Percentiles rank a stretch among this genome's conserved stretches.
Evolutionary conservation across 768 basidiomycete species (phyloP).

Genomic region (Mycena galericulata): DNA sequence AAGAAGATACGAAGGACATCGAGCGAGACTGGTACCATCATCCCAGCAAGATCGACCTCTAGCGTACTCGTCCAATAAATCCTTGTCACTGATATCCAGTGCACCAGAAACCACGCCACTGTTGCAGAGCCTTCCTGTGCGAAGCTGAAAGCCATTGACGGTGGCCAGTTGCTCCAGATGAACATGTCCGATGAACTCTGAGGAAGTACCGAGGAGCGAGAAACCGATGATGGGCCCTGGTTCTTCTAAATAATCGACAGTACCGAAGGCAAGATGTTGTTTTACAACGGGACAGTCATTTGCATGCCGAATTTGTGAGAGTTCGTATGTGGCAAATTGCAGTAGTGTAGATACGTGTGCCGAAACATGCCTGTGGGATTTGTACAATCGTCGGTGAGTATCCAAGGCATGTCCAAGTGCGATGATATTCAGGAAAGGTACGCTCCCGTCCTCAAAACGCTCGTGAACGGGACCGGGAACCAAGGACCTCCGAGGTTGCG

Average conservation of each 20-base stretch:
- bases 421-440: conserved; percentile 35
- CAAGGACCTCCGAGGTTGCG: conserved; percentile 24
- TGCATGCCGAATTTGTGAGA: conserved; percentile 25
- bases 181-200: conserved; percentile 32
- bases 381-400: conserved; percentile 29
- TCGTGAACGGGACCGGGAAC: conserved; percentile 29
- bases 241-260: conserved; percentile 15
- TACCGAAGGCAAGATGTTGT: conserved; percentile 23
- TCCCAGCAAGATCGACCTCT: conserved; percentile 35
- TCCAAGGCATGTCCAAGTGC: conserved; percentile 30
- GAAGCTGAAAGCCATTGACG: conserved; percentile 34
- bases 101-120: conserved; percentile 28
- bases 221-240: conserved; percentile 33
- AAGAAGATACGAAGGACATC: not conserved
- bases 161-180: conserved; percentile 34
- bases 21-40: conserved; percentile 20
- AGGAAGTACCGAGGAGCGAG: conserved; percentile 27
- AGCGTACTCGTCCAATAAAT: conserved; percentile 28
- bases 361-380: conserved; percentile 31
- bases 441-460: conserved; percentile 33
- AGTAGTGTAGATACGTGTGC: conserved; percentile 27
- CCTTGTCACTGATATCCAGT: conserved; percentile 28
- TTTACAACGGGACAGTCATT: conserved; percentile 31
- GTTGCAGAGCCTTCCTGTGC: conserved; percentile 34
- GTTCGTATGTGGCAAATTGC: conserved; percentile 28